Evolutionary conservation across 2,329 filamentous ascomycete species (phyloP).

Genomic region (Lecanosticta acicola): DNA sequence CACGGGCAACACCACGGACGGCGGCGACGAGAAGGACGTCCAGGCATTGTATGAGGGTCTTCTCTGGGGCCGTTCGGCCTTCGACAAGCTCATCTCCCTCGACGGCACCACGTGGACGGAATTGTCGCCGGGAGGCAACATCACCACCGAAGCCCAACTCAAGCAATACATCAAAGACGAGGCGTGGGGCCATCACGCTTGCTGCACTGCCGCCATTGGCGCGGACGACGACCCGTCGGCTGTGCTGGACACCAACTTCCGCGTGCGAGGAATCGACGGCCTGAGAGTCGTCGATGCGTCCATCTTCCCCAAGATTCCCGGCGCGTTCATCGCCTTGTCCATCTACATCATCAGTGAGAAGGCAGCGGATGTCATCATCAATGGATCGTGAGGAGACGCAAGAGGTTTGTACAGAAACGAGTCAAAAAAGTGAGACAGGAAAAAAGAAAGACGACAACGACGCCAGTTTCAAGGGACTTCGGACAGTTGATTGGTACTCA

Average conservation of each 20-base stretch:
- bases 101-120: slow-evolving; percentile 39
- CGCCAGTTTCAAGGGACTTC: too few relatives aligned
- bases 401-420: too few relatives aligned
- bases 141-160: slow-evolving; percentile 41
- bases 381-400: slow-evolving; percentile 2
- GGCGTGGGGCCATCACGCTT: slow-evolving; percentile 55
- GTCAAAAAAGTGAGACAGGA: too few relatives aligned
- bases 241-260: slow-evolving; percentile 53
- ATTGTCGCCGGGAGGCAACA: slow-evolving; percentile 39
- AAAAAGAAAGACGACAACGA: too few relatives aligned
- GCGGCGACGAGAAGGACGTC: slow-evolving; percentile 37
- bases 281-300: slow-evolving; percentile 59
- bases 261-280: slow-evolving; percentile 51
- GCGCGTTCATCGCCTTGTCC: slow-evolving; percentile 48
- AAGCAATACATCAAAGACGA: slow-evolving; percentile 46
- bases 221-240: slow-evolving; percentile 47
- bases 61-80: slow-evolving; percentile 41
- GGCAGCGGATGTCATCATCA: slow-evolving; percentile 52
- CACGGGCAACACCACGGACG: slow-evolving; percentile 39
- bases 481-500: too few relatives aligned
- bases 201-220: slow-evolving; percentile 53
- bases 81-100: slow-evolving; percentile 36
- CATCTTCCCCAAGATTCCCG: slow-evolving; percentile 53
- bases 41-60: slow-evolving; percentile 53
- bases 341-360: slow-evolving; percentile 57